These are phyloP conservation scores for Poronia punctata DNA, from an alignment of 495 filamentous ascomycete genomes.

Conservation along the genomic window DNA sequence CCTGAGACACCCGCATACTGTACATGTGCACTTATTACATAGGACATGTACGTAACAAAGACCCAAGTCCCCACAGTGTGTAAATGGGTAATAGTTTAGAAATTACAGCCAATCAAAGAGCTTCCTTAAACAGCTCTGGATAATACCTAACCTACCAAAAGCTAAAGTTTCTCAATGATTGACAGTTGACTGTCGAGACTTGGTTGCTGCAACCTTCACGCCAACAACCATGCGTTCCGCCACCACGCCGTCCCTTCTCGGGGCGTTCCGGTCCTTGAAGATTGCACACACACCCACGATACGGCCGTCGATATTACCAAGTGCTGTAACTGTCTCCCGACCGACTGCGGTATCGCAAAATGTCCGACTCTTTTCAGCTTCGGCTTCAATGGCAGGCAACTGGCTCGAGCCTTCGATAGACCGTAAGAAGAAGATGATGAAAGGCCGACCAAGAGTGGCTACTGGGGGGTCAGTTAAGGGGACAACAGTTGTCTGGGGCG, in stretches of 20 bases:
- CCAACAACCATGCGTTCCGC: constrained; percentile 33
- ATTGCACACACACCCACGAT: constrained; percentile 27
- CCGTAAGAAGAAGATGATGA: constrained; percentile 77
- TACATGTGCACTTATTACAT: no score
- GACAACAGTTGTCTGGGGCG: constrained; percentile 93
- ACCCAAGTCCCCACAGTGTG: no score
- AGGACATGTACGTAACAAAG: no score
- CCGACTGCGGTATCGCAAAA: constrained; percentile 17
- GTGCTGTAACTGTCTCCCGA: constrained; percentile 12
- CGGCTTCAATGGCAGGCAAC: constrained; percentile 49
- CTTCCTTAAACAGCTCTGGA: constrained; percentile 3
- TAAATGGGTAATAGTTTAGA: no score
- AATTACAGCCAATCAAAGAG: constrained; percentile 6
- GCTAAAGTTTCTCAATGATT: background rate
- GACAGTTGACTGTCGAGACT: constrained; percentile 4
- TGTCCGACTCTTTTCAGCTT: constrained; percentile 67
- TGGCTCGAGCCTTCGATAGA: constrained; percentile 76
- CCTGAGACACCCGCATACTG: no score
- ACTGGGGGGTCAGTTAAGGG: constrained; percentile 88
- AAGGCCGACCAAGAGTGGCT: constrained; percentile 78
- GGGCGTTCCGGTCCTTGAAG: constrained; percentile 36
- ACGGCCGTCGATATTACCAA: constrained; percentile 26
- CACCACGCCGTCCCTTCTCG: constrained; percentile 31
- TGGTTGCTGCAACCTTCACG: constrained; percentile 6
- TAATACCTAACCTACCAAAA: no score